A percentile compares a stretch with the other conserved stretches of the same genome.
Evolutionary conservation across 345 rosid genomes (phyloP).

Genomic region (Melastoma malabathricum): DNA sequence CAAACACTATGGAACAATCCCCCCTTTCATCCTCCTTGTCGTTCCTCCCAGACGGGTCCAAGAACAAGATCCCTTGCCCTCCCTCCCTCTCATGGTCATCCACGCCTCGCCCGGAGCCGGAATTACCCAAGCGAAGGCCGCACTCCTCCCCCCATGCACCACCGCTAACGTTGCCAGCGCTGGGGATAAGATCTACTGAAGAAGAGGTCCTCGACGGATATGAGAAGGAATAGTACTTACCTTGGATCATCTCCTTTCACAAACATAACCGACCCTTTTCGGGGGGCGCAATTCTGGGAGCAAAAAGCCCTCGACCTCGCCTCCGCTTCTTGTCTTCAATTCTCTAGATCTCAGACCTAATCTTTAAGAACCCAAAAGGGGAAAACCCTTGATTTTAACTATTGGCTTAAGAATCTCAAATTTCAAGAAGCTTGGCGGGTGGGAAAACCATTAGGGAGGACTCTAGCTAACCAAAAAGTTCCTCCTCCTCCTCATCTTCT

Average conservation of each 20-base stretch:
- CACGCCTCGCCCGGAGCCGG: no score
- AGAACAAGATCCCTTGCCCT: background rate
- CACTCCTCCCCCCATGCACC: background rate
- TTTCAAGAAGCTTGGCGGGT: no score
- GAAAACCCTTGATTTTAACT: conserved; percentile 3
- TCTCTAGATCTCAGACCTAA: no score
- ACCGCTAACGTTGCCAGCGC: background rate
- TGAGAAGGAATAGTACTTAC: conserved; percentile 1
- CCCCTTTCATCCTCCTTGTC: background rate
- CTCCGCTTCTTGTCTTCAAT: no score
- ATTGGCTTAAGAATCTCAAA: background rate
- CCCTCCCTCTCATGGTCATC: no score
- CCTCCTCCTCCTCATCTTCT: no score
- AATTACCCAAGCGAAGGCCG: no score
- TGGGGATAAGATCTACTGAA: background rate
- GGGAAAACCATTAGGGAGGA: no score
- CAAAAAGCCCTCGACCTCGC: no score
- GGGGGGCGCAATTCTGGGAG: no score
- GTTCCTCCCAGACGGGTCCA: conserved; percentile 3
- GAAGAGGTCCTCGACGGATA: conserved; percentile 2
- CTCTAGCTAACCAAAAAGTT: no score
- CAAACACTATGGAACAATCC: background rate
- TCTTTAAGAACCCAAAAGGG: background rate
- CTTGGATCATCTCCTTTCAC: conserved; percentile 3
- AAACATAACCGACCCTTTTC: no score